A percentile compares a stretch with the other conserved stretches of the same genome.
These are phyloP conservation scores for Agaricus bisporus DNA, from an alignment of 768 basidiomycete genomes.

Conservation along the genomic window DNA sequence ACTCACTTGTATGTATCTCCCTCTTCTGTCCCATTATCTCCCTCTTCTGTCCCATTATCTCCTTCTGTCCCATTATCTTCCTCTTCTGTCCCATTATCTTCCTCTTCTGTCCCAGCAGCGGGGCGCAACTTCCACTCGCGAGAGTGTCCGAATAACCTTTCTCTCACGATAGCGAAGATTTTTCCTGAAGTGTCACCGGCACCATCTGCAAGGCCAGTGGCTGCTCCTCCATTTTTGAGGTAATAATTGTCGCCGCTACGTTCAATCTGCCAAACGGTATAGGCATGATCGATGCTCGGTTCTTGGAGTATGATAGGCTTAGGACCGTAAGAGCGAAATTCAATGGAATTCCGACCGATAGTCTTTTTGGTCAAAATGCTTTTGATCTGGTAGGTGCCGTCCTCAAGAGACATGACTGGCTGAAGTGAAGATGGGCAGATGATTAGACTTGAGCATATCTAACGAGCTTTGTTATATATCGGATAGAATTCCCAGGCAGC, in stretches of 20 bases:
- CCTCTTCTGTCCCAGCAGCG: neutral
- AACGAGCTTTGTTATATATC: too few relatives aligned
- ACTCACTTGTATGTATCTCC: neutral
- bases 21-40: neutral
- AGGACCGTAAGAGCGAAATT: neutral
- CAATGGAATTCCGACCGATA: neutral
- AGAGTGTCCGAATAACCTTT: neutral
- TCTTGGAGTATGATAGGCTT: neutral
- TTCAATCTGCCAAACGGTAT: neutral
- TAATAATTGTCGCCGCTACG: neutral
- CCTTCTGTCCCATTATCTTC: neutral
- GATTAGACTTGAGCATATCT: too few relatives aligned
- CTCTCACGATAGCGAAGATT: neutral
- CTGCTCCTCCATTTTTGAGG: neutral
- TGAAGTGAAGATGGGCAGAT: too few relatives aligned
- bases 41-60: neutral
- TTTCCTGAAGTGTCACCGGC: neutral
- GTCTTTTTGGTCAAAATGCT: neutral
- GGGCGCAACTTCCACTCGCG: neutral
- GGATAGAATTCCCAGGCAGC: too few relatives aligned
- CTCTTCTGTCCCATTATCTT: neutral
- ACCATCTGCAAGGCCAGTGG: neutral
- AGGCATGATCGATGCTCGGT: neutral
- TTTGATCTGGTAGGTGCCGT: neutral
- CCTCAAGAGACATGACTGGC: neutral